These are phyloP conservation scores for Cercospora sp. DNA, from an alignment of 2,329 filamentous ascomycete species.

Conservation along the genomic window DNA sequence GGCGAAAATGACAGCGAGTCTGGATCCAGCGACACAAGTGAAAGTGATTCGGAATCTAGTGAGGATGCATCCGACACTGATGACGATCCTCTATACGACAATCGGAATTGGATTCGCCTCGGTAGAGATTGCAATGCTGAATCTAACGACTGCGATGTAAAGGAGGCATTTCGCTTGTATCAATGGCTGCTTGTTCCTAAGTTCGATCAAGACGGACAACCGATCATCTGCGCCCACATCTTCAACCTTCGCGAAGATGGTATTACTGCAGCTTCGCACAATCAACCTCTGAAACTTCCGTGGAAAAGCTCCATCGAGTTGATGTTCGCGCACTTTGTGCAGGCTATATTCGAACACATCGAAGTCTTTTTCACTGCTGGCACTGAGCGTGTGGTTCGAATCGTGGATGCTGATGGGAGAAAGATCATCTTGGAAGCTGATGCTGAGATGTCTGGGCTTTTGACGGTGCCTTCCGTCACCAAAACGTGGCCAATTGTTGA, in stretches of 20 bases:
- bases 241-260: not conserved
- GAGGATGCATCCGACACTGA: not conserved
- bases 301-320: conserved; percentile 15
- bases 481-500: not conserved
- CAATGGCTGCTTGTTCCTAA: conserved; percentile 14
- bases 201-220: not conserved
- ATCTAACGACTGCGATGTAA: conserved; percentile 1
- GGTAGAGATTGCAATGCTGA: conserved; percentile 7
- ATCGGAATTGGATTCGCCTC: conserved; percentile 14
- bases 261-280: not conserved
- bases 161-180: not conserved
- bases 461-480: not conserved
- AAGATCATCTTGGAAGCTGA: conserved; percentile 6
- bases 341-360: conserved; percentile 13
- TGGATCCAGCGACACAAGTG: not conserved
- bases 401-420: conserved; percentile 4
- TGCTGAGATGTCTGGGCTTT: not conserved
- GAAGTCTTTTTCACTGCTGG: conserved; percentile 5
- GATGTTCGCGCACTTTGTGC: conserved; percentile 13
- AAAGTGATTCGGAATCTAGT: not conserved
- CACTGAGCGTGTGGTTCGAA: not conserved
- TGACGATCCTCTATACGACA: conserved; percentile 6
- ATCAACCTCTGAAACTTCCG: not conserved
- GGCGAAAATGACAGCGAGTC: not conserved
- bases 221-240: not conserved